Evolutionary conservation across 106 monocot genomes (phyloP), one percentile per base, ranked within the genome.

Genomic region (Chionographis japonica): DNA sequence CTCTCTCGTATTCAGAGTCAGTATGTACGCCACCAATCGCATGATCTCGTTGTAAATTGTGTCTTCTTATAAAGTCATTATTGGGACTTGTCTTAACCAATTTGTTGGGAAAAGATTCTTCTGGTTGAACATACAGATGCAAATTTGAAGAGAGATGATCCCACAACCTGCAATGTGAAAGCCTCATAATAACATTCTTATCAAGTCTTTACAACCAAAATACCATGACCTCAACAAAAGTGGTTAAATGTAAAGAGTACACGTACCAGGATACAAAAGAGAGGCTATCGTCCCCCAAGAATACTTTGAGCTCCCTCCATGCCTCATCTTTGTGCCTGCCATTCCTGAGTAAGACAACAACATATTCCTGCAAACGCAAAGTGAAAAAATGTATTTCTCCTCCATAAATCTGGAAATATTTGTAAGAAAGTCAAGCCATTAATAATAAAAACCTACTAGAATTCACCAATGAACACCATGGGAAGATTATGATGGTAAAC

Each of bases 291-390:
- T 89, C 77, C 13, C 80, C 89, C 69, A 95, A 58, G 65, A 95
- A 95, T 35, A 86, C 86, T 69, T 84, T 60, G 36, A 95, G 60
- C 57, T 92, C 84, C 56, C 78, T 82, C 58, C 54, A 72, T n/a
- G 86, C 81, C 55, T 89, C 89, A 43, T 84, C 86, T 80, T 89
- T 86, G 52, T 68, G 58, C 57, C 78, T 88, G 41, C 95, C 95
- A 81, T 89, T 89, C 72, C 78, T 86, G 35, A 95, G 75, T 56
- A 95, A 69, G 42, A 92, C 89, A 18, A 95, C 79, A 52, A 95
- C 79, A 73, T 95, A 95, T n/a, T 89, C 86, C 95, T 95, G 72
- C 78, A 86, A 67, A 79, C 43, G 59, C 39, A 17, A 56, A 50
- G 3, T 16, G 1, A 69, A 54, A 53, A 52, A 8, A 18, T 16